A percentile compares a stretch with the other conserved stretches of the same genome.
These are phyloP conservation scores for Fusarium sp. DNA, from an alignment of 2,329 filamentous ascomycete species.

Conservation along the genomic window DNA sequence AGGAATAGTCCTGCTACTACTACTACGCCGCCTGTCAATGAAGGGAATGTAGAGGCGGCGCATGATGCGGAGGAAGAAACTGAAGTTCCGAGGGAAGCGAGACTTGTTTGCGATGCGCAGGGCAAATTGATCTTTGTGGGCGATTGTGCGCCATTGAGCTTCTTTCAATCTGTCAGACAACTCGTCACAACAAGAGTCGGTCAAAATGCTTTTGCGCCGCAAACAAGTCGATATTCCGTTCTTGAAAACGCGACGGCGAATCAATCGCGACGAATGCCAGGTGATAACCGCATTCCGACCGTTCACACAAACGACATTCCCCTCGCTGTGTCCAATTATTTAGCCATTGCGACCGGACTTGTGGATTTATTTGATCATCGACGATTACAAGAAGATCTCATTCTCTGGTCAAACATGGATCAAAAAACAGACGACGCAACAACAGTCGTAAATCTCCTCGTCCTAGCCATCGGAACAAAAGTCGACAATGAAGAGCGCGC, in stretches of 20 bases:
- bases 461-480: slow-evolving; percentile 63
- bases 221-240: slow-evolving; percentile 62
- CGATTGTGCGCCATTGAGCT: slow-evolving; percentile 67
- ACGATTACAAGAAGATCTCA: slow-evolving; percentile 55
- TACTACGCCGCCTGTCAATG: slow-evolving; percentile 5
- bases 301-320: slow-evolving; percentile 48
- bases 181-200: slow-evolving; percentile 63
- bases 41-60: background rate
- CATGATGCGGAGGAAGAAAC: slow-evolving; percentile 61
- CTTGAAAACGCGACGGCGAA: slow-evolving; percentile 58
- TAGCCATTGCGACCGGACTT: slow-evolving; percentile 58
- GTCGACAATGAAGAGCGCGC: slow-evolving; percentile 56
- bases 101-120: slow-evolving; percentile 63
- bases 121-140: slow-evolving; percentile 68
- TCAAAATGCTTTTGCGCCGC: slow-evolving; percentile 62
- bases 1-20: slow-evolving; percentile 1
- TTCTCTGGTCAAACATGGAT: slow-evolving; percentile 55
- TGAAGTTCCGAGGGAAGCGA: slow-evolving; percentile 65
- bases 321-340: slow-evolving; percentile 51
- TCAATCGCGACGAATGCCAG: slow-evolving; percentile 36
- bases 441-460: slow-evolving; percentile 61
- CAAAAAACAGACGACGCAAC: slow-evolving; percentile 52
- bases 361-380: slow-evolving; percentile 62
- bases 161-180: slow-evolving; percentile 66
- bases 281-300: slow-evolving; percentile 43